A percentile compares a stretch with the other conserved stretches of the same genome.
Conservation (phyloP, 208 protist genomes). For the Tritrichomonas foetus region DNA sequence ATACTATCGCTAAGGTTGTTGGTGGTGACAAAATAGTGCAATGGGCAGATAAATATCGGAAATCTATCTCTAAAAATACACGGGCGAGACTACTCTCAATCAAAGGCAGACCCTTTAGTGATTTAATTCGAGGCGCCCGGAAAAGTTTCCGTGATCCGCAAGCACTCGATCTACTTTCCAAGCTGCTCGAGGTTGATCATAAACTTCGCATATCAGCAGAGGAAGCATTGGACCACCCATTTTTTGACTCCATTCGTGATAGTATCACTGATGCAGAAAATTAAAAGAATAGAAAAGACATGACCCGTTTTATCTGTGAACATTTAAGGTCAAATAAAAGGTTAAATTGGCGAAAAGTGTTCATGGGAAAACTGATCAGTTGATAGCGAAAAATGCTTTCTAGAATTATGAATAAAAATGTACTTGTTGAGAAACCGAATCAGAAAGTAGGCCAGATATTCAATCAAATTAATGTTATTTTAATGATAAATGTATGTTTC, state of each 20-base stretch:
- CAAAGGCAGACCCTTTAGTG: background rate
- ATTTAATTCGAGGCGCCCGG: background rate
- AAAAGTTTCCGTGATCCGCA: background rate
- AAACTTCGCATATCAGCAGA: slow-evolving; percentile 50
- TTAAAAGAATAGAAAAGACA: no score
- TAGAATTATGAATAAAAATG: no score
- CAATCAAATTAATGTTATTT: no score
- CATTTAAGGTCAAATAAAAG: no score
- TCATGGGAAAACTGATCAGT: no score
- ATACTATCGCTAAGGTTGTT: background rate
- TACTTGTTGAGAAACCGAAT: no score
- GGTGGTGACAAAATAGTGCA: background rate
- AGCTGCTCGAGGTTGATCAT: slow-evolving; percentile 32
- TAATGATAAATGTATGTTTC: no score
- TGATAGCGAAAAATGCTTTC: no score
- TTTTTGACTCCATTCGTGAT: slow-evolving; percentile 45
- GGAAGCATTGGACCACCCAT: slow-evolving; percentile 51
- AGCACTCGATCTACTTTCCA: background rate
- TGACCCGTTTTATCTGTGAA: no score
- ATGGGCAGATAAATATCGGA: background rate
- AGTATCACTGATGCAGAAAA: no score
- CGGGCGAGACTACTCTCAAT: background rate
- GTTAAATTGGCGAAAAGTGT: no score
- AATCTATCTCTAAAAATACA: background rate
- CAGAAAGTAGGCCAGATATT: no score